Evolutionary conservation across 208 protist genomes (phyloP), one percentile per base, ranked within the genome.

Genomic region (Crithidia thermophila): DNA sequence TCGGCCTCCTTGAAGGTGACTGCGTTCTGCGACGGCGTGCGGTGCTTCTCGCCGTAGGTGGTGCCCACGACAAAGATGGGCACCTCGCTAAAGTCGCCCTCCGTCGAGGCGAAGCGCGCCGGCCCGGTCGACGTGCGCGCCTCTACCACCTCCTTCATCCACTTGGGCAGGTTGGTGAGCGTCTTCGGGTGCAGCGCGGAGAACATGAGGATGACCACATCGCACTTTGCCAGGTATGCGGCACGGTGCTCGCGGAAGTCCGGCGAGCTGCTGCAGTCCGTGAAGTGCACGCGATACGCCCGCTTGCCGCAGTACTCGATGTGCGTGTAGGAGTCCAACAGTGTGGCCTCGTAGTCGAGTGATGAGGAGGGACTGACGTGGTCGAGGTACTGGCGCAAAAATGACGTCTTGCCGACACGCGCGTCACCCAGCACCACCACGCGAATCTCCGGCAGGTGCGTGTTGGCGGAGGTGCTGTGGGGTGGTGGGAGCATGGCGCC

Each of bases 161-260:
- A 77, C 18, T 63, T 37, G 11, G 49, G 50, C 39, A 90, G 59
- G 49, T 62, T 68, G 21, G 53, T 30, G 20, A 91, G 63, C 16
- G 80, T 81, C 20, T 82, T 43, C 45, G 39, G 78, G 49, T 80
- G 64, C 13, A 58, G 76, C 11, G 72, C 80, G 14, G 82, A 87
- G 75, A 90, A 94, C n/a, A 94, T 72, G 52, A 94, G 59, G 1
- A 94, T 27, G 14, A 89, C 55, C 2, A 81, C 67, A 49, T 86
- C 73, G 25, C 84, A 87, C 34, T 56, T 79, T 6, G 71, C 43
- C 23, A 93, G 47, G 56, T 93, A 90, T 11, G 82, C 61, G 6
- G 75, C 67, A 16, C 84, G 84, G 55, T 90, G 83, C 28, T 72
- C 49, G 10, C 30, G 51, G 55, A 89, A 93, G 42, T 52, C 71